Conservation (phyloP, 805 yeast species). For the Nakazawaea molendinolei region DNA sequence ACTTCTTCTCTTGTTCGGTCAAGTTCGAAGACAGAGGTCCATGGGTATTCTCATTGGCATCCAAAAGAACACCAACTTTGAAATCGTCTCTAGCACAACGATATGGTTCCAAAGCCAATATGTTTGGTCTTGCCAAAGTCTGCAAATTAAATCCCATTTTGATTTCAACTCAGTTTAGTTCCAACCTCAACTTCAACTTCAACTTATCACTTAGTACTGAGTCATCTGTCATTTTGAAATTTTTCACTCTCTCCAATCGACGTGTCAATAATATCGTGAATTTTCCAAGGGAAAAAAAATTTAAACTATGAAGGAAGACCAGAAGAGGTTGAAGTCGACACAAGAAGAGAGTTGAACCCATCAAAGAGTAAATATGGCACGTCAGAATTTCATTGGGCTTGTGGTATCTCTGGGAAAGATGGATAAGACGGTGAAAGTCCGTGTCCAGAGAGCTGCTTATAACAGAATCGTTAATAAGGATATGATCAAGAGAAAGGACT, state of each 20-base stretch:
- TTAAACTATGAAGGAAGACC: neutral
- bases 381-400: slow-evolving; percentile 86
- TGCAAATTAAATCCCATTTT: slow-evolving; percentile 43
- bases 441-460: slow-evolving; percentile 72
- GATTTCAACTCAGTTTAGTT: neutral
- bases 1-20: slow-evolving; percentile 34
- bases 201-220: neutral
- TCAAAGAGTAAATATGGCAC: slow-evolving; percentile 74
- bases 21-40: slow-evolving; percentile 67
- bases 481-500: slow-evolving; percentile 71
- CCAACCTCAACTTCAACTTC: no score
- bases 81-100: slow-evolving; percentile 96
- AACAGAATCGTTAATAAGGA: slow-evolving; percentile 70
- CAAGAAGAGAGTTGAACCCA: no score
- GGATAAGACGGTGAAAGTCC: slow-evolving; percentile 91
- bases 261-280: neutral
- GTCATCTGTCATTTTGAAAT: slow-evolving; percentile 6
- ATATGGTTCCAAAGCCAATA: slow-evolving; percentile 78
- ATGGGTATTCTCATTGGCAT: slow-evolving; percentile 93
- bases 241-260: slow-evolving; percentile 3
- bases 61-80: slow-evolving; percentile 79
- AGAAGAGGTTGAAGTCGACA: neutral
- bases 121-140: slow-evolving; percentile 77
- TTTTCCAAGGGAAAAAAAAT: neutral
- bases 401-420: slow-evolving; percentile 95